These are phyloP conservation scores for Lagenidium giganteum DNA, from an alignment of 352 stramenopile species.

Conservation along the genomic window DNA sequence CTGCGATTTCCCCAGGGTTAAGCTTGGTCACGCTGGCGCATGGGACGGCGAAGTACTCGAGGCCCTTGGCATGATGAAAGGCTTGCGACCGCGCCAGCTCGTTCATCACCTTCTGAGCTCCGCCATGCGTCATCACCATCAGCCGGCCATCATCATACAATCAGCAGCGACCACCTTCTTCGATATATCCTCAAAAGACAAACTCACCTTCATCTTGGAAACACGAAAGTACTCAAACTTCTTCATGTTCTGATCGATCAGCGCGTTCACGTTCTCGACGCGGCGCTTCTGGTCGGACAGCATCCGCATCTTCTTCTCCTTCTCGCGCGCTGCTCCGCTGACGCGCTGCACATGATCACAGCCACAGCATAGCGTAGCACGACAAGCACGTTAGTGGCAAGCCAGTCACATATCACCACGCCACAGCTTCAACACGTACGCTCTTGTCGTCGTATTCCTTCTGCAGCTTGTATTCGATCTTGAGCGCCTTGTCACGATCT, in stretches of 20 bases:
- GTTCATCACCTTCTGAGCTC: conserved; percentile 71
- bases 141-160: neutral
- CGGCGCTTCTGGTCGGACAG: conserved; percentile 78
- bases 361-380: neutral
- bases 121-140: neutral
- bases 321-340: conserved; percentile 48
- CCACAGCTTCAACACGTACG: conserved; percentile 16
- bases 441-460: conserved; percentile 69
- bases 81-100: conserved; percentile 69
- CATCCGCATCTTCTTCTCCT: conserved; percentile 79
- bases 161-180: neutral
- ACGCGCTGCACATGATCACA: conserved; percentile 17
- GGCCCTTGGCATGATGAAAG: conserved; percentile 73
- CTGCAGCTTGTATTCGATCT: conserved; percentile 71
- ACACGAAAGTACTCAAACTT: conserved; percentile 71
- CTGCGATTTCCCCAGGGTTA: conserved; percentile 4
- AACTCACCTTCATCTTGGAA: conserved; percentile 69
- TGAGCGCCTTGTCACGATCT: conserved; percentile 76
- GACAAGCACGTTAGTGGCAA: neutral
- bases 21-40: conserved; percentile 47
- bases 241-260: conserved; percentile 70
- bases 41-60: conserved; percentile 59
- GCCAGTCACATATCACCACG: neutral
- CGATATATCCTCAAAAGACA: neutral
- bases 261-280: conserved; percentile 74